These are phyloP conservation scores for Pyrenophora teres DNA, from an alignment of 2,329 filamentous ascomycete species.

Conservation along the genomic window DNA sequence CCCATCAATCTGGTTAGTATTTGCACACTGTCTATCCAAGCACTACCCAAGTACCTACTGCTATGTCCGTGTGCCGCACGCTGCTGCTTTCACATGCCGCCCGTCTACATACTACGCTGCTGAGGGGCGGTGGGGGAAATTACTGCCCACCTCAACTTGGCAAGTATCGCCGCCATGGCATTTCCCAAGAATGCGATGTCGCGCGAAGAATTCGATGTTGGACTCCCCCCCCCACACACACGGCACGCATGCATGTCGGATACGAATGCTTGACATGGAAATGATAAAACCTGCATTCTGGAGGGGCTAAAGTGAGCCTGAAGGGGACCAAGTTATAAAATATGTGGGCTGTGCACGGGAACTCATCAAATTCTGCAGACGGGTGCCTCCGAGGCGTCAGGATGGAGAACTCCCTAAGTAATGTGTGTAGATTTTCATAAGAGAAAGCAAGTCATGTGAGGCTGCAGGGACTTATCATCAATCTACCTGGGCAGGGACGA, in stretches of 20 bases:
- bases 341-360: too few species aligned
- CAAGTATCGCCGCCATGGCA: slow-evolving; percentile 10
- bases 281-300: background rate
- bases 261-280: too few species aligned
- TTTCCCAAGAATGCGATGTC: slow-evolving; percentile 15
- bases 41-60: too few species aligned
- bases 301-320: too few species aligned
- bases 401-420: background rate
- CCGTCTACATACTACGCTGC: background rate
- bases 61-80: background rate
- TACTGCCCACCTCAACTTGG: slow-evolving; percentile 1
- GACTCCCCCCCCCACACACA: background rate
- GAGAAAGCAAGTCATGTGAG: background rate
- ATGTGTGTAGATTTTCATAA: too few species aligned
- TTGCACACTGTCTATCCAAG: background rate
- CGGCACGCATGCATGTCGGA: background rate
- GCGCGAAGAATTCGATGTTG: slow-evolving; percentile 14
- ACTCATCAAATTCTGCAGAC: too few species aligned
- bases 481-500: too few species aligned
- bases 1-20: slow-evolving; percentile 2
- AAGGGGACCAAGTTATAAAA: too few species aligned
- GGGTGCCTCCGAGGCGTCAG: too few species aligned
- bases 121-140: slow-evolving; percentile 2
- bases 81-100: background rate
- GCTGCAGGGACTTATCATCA: too few species aligned